phyloP scores from a whole-genome alignment of 2,329 filamentous ascomycete species.

The Aspergillus sergii region DNA sequence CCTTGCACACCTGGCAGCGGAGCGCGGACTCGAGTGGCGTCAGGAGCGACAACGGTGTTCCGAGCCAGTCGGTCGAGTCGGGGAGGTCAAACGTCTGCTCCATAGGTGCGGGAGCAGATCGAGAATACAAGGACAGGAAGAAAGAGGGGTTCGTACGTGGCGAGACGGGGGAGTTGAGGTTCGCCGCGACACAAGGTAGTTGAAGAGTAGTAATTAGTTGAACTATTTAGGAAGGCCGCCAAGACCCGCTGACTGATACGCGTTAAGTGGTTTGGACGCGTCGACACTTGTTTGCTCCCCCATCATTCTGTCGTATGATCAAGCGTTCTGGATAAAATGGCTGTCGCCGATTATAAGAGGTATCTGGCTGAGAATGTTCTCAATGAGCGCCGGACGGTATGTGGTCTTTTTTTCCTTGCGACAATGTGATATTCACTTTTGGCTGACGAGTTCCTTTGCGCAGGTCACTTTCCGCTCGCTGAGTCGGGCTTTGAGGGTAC shows the following conservation, averaged over 20 bases:
- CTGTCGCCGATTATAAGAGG: constrained; percentile 60
- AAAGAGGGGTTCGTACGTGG: neutral
- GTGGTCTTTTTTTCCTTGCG: constrained; percentile 26
- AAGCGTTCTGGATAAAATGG: constrained; percentile 34
- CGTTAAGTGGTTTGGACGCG: constrained; percentile 45
- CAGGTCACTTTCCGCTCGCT: constrained; percentile 86
- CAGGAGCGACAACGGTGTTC: constrained; percentile 47
- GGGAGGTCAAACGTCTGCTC: constrained; percentile 41
- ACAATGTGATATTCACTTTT: neutral
- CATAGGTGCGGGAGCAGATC: constrained; percentile 26
- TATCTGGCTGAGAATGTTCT: constrained; percentile 77
- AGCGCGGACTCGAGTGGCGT: constrained; percentile 73
- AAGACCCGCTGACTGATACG: constrained; percentile 47
- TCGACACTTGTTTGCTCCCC: constrained; percentile 17
- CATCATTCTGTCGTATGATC: neutral
- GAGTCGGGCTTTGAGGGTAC: constrained; percentile 78
- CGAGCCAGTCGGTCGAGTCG: constrained; percentile 53
- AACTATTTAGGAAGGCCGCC: constrained; percentile 22
- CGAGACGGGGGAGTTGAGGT: neutral
- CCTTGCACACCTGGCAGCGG: constrained; percentile 96
- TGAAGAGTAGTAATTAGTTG: neutral
- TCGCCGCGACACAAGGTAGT: neutral
- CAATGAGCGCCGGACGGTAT: constrained; percentile 72
- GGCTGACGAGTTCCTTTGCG: neutral
- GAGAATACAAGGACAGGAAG: neutral